phyloP scores from a whole-genome alignment of 495 filamentous ascomycete species.

The Aspergillus cristatus region DNA sequence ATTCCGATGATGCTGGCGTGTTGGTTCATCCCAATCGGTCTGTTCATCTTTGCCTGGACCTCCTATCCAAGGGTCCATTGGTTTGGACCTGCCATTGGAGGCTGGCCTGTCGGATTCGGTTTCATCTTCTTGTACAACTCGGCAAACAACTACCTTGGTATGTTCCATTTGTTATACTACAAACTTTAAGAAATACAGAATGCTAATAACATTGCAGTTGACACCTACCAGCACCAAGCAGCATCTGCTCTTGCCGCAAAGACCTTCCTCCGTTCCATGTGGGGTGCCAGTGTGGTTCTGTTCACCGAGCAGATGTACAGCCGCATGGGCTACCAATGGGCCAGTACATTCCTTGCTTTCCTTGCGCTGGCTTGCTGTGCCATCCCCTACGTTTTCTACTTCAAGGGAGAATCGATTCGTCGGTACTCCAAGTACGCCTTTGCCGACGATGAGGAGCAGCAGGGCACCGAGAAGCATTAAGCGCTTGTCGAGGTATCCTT shows the following conservation, averaged over 20 bases:
- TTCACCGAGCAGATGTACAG: conserved; percentile 78
- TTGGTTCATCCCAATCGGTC: conserved; percentile 66
- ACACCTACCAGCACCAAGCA: conserved; percentile 79
- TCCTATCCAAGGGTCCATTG: conserved; percentile 57
- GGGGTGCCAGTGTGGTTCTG: conserved; percentile 65
- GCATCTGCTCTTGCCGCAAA: conserved; percentile 79
- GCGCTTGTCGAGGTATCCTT: too few species aligned
- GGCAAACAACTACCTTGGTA: conserved; percentile 68
- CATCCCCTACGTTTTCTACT: conserved; percentile 72
- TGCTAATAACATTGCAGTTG: conserved; percentile 40
- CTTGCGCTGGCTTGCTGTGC: conserved; percentile 62
- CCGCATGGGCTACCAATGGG: conserved; percentile 67
- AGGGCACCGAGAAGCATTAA: conserved; percentile 15
- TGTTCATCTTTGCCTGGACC: conserved; percentile 83
- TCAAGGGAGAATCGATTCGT: conserved; percentile 60
- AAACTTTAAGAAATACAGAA: too few species aligned
- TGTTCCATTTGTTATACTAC: conserved; percentile 3
- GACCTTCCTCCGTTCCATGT: conserved; percentile 69
- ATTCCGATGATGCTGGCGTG: conserved; percentile 81
- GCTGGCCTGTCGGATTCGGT: conserved; percentile 71
- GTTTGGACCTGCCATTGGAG: conserved; percentile 63
- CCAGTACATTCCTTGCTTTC: conserved; percentile 59
- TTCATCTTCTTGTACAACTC: conserved; percentile 83
- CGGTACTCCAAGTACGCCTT: conserved; percentile 58
- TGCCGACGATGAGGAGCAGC: conserved; percentile 38